Conservation (phyloP, 2,329 filamentous ascomycete genomes). For the Trichoderma sp. region DNA sequence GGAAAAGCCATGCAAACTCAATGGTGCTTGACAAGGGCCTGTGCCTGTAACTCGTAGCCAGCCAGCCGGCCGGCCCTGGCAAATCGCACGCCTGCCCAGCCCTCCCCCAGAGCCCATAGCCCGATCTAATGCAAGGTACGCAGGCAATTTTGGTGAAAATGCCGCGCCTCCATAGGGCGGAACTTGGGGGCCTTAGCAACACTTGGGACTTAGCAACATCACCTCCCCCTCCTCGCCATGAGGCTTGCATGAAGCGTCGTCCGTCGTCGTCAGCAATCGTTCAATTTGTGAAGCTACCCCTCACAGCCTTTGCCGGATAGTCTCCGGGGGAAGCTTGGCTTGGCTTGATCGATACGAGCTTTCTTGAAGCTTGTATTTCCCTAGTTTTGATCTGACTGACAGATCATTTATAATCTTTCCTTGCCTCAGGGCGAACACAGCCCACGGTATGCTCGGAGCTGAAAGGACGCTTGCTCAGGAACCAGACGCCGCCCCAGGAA, state of each 20-base stretch:
- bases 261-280: conserved; percentile 7
- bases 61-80: neutral
- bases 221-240: neutral
- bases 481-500: too few relatives aligned
- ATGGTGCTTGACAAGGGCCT: neutral
- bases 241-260: conserved; percentile 16
- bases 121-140: conserved; percentile 23
- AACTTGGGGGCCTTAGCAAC: neutral
- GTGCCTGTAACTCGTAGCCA: neutral
- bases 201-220: neutral
- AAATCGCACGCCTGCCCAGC: conserved; percentile 15
- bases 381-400: neutral
- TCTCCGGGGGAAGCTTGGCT: neutral
- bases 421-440: neutral
- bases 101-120: neutral
- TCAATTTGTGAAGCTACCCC: neutral
- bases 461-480: neutral
- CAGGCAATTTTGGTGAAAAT: conserved; percentile 12
- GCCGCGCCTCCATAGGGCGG: conserved; percentile 3
- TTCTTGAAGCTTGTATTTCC: neutral
- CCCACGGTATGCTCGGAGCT: neutral
- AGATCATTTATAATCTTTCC: neutral
- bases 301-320: neutral
- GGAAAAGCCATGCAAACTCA: conserved; percentile 4
- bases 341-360: neutral